Conservation (phyloP, 2,329 filamentous ascomycete genomes). For the Scortechinia acanthostroma region DNA sequence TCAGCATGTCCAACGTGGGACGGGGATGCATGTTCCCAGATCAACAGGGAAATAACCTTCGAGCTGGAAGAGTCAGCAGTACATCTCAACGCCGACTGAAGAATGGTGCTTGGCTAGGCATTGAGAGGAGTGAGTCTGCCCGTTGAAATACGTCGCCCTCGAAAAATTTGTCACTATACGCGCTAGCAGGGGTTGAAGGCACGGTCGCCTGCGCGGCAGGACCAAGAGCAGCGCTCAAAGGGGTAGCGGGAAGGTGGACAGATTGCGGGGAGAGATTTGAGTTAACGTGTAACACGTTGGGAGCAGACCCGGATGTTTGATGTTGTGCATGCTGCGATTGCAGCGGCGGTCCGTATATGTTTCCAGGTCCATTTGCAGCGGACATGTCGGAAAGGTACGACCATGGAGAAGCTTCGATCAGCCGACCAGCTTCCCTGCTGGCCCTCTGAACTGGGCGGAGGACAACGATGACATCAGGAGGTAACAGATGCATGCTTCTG, state of each 20-base stretch:
- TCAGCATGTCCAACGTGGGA: too few species aligned
- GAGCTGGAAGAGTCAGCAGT: neutral
- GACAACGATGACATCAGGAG: constrained; percentile 63
- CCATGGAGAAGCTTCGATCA: constrained; percentile 46
- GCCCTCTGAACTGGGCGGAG: constrained; percentile 76
- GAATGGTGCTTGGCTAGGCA: constrained; percentile 28
- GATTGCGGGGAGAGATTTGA: constrained; percentile 17
- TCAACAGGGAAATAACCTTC: neutral
- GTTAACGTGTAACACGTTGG: constrained; percentile 20
- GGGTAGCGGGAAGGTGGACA: constrained; percentile 67
- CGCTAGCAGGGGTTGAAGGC: constrained; percentile 56
- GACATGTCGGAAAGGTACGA: constrained; percentile 37
- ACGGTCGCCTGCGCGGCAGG: constrained; percentile 87
- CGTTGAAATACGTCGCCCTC: constrained; percentile 37
- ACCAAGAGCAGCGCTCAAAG: constrained; percentile 80
- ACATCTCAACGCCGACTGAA: constrained; percentile 26
- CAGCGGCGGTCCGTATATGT: neutral
- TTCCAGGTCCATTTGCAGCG: neutral
- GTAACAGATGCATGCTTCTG: constrained; percentile 41
- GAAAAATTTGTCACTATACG: constrained; percentile 36
- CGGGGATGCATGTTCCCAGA: too few species aligned
- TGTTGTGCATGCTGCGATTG: neutral
- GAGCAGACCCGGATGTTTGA: constrained; percentile 21
- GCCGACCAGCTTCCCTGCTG: constrained; percentile 62
- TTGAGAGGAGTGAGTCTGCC: constrained; percentile 33